Conservation (phyloP, 176 grass and related monocot genomes). For the Calamus simplicifolius region DNA sequence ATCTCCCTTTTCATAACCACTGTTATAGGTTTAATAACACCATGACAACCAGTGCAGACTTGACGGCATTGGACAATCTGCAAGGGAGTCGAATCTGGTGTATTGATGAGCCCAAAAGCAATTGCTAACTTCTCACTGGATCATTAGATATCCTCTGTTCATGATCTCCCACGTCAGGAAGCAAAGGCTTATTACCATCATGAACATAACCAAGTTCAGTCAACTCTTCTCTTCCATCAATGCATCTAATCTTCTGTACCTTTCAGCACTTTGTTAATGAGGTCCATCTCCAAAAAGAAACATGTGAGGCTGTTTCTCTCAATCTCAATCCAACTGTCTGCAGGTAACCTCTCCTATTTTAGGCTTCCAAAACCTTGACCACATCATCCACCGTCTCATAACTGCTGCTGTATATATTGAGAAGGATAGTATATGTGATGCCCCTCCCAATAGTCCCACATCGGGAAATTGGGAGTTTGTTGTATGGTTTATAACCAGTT, state of each 20-base stretch:
- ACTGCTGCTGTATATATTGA: conserved; percentile 63
- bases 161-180: conserved; percentile 51
- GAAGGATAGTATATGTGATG: conserved; percentile 38
- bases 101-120: conserved; percentile 77
- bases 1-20: conserved; percentile 56
- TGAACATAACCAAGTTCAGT: conserved; percentile 39
- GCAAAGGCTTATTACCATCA: conserved; percentile 38
- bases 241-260: conserved; percentile 51
- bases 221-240: conserved; percentile 49
- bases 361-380: conserved; percentile 34
- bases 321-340: conserved; percentile 80
- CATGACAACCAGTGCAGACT: conserved; percentile 66
- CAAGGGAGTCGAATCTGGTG: conserved; percentile 36
- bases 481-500: too few relatives aligned
- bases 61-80: conserved; percentile 59
- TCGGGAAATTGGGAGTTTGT: too few relatives aligned
- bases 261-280: conserved; percentile 42
- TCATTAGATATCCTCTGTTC: conserved; percentile 29
- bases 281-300: conserved; percentile 71
- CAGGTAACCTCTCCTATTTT: conserved; percentile 42
- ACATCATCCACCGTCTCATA: conserved; percentile 35
- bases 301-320: conserved; percentile 48
- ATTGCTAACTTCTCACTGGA: conserved; percentile 71
- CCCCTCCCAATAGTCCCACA: too few relatives aligned
- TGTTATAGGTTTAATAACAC: conserved; percentile 46